phyloP scores from a whole-genome alignment of 1,284 basidiomycete genomes.

The Ustilago esculenta region DNA sequence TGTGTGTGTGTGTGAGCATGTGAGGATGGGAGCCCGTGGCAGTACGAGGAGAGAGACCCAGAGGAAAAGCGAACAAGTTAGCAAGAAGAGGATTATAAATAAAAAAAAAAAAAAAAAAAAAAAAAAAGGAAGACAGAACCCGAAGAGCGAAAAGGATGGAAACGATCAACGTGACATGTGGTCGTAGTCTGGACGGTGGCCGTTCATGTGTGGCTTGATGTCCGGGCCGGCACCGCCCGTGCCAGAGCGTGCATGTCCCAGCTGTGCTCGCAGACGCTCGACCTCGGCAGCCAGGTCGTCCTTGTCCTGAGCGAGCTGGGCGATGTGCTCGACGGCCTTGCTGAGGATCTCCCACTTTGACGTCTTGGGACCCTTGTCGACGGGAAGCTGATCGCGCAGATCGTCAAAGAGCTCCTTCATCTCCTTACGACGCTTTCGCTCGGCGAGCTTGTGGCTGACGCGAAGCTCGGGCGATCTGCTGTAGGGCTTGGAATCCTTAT shows the following conservation, averaged over 20 bases:
- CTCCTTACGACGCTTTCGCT: constrained; percentile 64
- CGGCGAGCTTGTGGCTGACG: constrained; percentile 65
- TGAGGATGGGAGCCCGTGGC: too few relatives aligned
- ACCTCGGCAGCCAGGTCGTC: constrained; percentile 28
- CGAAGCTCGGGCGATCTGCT: constrained; percentile 61
- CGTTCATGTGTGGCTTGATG: constrained; percentile 2
- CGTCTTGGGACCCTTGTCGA: constrained; percentile 63
- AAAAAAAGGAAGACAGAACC: too few relatives aligned
- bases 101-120: too few relatives aligned
- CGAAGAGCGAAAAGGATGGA: not conserved
- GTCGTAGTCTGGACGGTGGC: constrained; percentile 19
- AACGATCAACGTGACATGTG: constrained; percentile 13
- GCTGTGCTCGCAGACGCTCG: constrained; percentile 22
- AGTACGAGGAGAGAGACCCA: too few relatives aligned
- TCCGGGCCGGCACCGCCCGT: not conserved
- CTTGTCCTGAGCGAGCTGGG: constrained; percentile 38
- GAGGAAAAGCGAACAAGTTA: too few relatives aligned
- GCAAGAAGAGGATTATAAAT: too few relatives aligned
- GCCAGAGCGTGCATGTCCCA: constrained; percentile 1
- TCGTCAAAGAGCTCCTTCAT: constrained; percentile 67
- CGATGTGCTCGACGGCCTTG: constrained; percentile 52
- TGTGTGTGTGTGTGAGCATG: too few relatives aligned
- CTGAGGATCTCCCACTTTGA: constrained; percentile 65
- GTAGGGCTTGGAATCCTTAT: constrained; percentile 63
- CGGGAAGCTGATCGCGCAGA: constrained; percentile 61